Conservation (phyloP, 2,329 filamentous ascomycete genomes). For the Botrytis cinerea region DNA sequence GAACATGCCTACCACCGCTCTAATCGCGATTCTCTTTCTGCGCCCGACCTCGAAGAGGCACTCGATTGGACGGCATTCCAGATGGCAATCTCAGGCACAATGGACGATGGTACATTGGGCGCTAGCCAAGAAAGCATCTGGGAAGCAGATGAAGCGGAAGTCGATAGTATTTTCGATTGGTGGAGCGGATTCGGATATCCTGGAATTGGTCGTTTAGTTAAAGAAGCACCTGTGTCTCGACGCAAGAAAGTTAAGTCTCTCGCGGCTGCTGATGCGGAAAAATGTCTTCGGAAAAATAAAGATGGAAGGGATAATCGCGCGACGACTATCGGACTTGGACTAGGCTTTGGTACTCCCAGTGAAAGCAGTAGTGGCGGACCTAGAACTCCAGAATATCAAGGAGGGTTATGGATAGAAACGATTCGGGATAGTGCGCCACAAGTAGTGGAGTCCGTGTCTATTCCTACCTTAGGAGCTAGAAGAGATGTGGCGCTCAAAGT, state of each 20-base stretch:
- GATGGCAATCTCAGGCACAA: conserved; percentile 62
- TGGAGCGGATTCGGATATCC: conserved; percentile 33
- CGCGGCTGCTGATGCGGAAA: conserved; percentile 6
- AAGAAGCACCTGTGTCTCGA: conserved; percentile 14
- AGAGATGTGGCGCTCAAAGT: conserved; percentile 15
- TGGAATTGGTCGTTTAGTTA: conserved; percentile 29
- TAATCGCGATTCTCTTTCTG: conserved; percentile 32
- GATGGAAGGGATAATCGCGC: background rate
- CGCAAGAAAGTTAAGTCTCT: conserved; percentile 15
- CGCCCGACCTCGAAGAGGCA: conserved; percentile 47
- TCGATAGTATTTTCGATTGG: conserved; percentile 34
- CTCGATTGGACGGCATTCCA: conserved; percentile 67
- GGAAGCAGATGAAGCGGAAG: conserved; percentile 30
- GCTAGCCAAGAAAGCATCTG: conserved; percentile 25
- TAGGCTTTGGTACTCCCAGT: background rate
- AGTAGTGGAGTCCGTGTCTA: background rate
- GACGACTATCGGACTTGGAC: background rate
- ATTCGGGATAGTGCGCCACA: conserved; percentile 4
- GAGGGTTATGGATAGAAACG: background rate
- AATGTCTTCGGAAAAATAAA: background rate
- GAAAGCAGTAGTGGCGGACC: background rate
- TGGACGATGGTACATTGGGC: conserved; percentile 48
- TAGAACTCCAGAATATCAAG: background rate
- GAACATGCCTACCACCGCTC: conserved; percentile 47
- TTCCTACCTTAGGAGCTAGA: background rate